phyloP scores from a whole-genome alignment of 768 basidiomycete genomes.

The Sutorius australiensis region DNA sequence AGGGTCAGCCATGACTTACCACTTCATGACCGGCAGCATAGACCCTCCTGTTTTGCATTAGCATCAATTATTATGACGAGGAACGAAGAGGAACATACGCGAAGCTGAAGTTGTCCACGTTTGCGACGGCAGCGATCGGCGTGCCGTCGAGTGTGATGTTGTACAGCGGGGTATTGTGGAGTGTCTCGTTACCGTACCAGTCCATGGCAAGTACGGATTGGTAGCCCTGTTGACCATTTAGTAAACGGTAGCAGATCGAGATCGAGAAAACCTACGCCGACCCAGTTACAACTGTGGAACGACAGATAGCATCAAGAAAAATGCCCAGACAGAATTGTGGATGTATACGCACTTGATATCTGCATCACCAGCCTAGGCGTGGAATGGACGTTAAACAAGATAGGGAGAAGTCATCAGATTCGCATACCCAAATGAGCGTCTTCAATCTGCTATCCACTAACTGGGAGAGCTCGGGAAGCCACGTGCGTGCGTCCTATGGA shows the following conservation, averaged over 20 bases:
- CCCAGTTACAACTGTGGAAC: slow-evolving; percentile 17
- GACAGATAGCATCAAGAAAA: slow-evolving; percentile 2
- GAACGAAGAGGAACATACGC: slow-evolving; percentile 43
- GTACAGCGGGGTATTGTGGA: slow-evolving; percentile 38
- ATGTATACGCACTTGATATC: slow-evolving; percentile 23
- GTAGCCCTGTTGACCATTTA: slow-evolving; percentile 24
- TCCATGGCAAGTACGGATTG: slow-evolving; percentile 42
- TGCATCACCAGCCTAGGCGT: slow-evolving; percentile 24
- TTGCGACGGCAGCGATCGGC: slow-evolving; percentile 56
- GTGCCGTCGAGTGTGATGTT: slow-evolving; percentile 56
- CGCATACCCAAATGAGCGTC: slow-evolving; percentile 39
- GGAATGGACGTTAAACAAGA: neutral
- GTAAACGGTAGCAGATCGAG: neutral
- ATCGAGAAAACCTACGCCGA: slow-evolving; percentile 31
- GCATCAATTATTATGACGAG: too few species aligned
- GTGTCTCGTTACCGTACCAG: slow-evolving; percentile 42
- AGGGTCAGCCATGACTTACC: slow-evolving; percentile 36
- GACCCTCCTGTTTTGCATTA: slow-evolving; percentile 40
- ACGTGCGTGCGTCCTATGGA: slow-evolving; percentile 34
- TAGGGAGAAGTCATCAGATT: neutral
- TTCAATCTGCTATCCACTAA: slow-evolving; percentile 36
- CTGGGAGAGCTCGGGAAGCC: slow-evolving; percentile 35
- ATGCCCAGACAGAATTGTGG: too few species aligned
- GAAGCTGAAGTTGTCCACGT: slow-evolving; percentile 64
- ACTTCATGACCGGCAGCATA: slow-evolving; percentile 61